Evolutionary conservation across 106 monocot species (phyloP), one percentile per base, ranked within the genome.

Genomic region (Triglochin maritima): DNA sequence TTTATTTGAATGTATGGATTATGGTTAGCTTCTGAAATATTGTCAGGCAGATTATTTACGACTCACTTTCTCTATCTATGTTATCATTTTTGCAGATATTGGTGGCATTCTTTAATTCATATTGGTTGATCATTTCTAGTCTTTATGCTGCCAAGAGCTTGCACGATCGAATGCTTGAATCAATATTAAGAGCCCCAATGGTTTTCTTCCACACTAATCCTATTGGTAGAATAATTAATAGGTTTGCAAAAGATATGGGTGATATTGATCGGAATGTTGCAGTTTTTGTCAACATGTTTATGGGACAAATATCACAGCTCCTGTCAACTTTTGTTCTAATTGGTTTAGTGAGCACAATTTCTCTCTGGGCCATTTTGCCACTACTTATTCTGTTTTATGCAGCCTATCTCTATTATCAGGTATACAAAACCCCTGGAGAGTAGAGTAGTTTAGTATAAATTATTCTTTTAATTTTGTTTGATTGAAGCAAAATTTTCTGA

Each of bases 361-460:
- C 98, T 76, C 88, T 98, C 48, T 98, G 98, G 98, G 98, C 92
- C 50, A 92, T 98, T 66, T 78, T 98, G 92, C 98, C 98, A 45
- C 92, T 98, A 53, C 75, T 98, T 62, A 88, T 98, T 69, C 75
- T 98, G 66, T 98, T 98, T 69, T 98, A 98, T 86, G 86, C 86
- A 46, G 82, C 98, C 63, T 98, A 98, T 65, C 72, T 91, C 41
- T 98, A 98, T 68, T 98, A 98, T 75, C 98, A 98, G 98, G 98
- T 98, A 86, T 41, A 56, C 29, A 17, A 2, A 49, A 48, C 29
- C 29, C 29, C 29, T 29, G 29, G 29, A 29, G 29, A 29, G 1
- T 29, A 29, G 29, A 29, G 29, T 29, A 29, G 29, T 29, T 29
- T 0, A 29, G 29, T 29, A 29, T 29, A 29, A 29, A 29, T 29